Conservation (phyloP, 2,329 filamentous ascomycete genomes). For the Botrytis cinerea region DNA sequence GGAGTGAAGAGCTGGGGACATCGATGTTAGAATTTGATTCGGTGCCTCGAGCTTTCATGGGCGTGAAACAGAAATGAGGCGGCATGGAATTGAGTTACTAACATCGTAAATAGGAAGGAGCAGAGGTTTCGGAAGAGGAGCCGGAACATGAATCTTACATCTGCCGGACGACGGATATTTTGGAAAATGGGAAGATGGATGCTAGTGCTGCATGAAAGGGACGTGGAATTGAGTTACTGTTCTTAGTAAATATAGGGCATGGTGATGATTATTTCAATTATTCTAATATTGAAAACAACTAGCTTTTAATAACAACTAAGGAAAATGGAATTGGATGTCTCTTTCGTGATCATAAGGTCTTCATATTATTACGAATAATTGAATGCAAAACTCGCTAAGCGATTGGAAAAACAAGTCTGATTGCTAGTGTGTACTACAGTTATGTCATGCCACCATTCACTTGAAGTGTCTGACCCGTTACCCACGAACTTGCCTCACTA, state of each 20-base stretch:
- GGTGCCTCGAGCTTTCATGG: background rate
- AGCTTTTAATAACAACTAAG: background rate
- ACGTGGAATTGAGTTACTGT: background rate
- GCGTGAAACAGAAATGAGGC: background rate
- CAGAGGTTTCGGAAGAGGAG: constrained; percentile 57
- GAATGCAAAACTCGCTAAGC: background rate
- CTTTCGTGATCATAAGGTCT: background rate
- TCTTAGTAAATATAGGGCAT: background rate
- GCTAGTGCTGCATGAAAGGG: constrained; percentile 2
- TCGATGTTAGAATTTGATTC: background rate
- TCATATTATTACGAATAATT: background rate
- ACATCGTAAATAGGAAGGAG: constrained; percentile 49
- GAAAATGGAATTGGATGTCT: background rate
- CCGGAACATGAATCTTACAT: constrained; percentile 40
- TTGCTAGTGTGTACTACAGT: background rate
- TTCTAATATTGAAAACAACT: background rate
- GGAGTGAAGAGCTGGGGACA: background rate
- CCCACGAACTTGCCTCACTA: constrained; percentile 30
- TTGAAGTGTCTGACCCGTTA: constrained; percentile 36
- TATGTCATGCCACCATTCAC: constrained; percentile 40
- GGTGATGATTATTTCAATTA: background rate
- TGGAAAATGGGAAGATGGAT: constrained; percentile 10
- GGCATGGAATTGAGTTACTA: background rate
- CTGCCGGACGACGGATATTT: constrained; percentile 5
- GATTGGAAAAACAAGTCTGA: background rate